These are phyloP conservation scores for Umbilicus rupestris DNA, from an alignment of 164 flowering plant genomes.

Conservation along the genomic window DNA sequence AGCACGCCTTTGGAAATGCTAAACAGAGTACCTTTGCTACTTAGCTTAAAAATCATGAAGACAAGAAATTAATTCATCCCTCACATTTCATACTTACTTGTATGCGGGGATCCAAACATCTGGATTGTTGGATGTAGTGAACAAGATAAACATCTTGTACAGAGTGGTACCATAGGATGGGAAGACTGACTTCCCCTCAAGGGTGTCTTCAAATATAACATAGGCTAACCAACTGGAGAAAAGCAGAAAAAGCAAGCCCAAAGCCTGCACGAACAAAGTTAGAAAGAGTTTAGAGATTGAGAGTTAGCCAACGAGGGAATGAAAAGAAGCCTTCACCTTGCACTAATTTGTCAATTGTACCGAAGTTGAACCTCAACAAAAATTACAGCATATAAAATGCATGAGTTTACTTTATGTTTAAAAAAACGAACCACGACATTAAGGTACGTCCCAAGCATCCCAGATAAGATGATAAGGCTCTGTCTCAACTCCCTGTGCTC, in stretches of 20 bases:
- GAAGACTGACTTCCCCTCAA: constrained; percentile 54
- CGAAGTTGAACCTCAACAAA: constrained; percentile 3
- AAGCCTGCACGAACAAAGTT: constrained; percentile 50
- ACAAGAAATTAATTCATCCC: background rate
- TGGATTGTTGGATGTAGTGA: constrained; percentile 95
- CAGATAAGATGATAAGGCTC: constrained; percentile 49
- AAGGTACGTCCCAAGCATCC: constrained; percentile 77
- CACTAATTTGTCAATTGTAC: background rate
- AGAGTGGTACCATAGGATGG: constrained; percentile 68
- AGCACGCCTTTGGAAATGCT: background rate
- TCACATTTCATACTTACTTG: constrained; percentile 51
- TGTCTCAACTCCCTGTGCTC: constrained; percentile 53
- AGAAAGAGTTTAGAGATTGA: constrained; percentile 3
- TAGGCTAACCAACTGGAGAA: constrained; percentile 93
- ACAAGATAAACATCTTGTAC: constrained; percentile 86
- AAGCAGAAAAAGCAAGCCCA: constrained; percentile 60
- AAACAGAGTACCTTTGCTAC: background rate
- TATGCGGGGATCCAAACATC: constrained; percentile 98
- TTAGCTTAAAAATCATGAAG: background rate
- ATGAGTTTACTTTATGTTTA: background rate
- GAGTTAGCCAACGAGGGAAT: background rate
- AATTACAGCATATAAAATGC: background rate
- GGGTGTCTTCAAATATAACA: constrained; percentile 92
- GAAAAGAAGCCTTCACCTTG: background rate
- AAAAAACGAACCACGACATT: constrained; percentile 60